These are phyloP conservation scores for Waitea zeae DNA, from an alignment of 1,284 basidiomycete species.

Conservation along the genomic window DNA sequence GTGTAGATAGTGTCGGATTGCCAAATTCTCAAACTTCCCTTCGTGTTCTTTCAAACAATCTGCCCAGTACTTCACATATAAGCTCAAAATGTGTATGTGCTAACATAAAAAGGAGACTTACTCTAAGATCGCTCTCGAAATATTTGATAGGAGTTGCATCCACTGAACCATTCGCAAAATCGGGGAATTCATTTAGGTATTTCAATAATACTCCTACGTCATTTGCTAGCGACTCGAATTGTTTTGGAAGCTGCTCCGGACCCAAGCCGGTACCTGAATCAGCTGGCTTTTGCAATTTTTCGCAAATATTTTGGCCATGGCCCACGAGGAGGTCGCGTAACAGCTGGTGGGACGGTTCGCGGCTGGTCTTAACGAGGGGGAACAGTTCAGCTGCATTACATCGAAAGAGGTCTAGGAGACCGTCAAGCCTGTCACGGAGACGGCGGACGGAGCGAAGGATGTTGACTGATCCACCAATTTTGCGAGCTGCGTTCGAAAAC, in stretches of 20 bases:
- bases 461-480: constrained; percentile 53
- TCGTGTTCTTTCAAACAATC: constrained; percentile 46
- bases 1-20: constrained; percentile 55
- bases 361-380: constrained; percentile 34
- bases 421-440: constrained; percentile 46
- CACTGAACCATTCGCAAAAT: constrained; percentile 54
- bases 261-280: constrained; percentile 33
- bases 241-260: constrained; percentile 29
- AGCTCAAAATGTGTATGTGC: constrained; percentile 4
- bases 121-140: constrained; percentile 52
- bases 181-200: constrained; percentile 57
- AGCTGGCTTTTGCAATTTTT: constrained; percentile 24
- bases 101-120: constrained; percentile 11
- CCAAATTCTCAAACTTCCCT: constrained; percentile 15
- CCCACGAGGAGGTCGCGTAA: constrained; percentile 11
- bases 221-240: constrained; percentile 32
- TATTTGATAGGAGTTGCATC: constrained; percentile 46
- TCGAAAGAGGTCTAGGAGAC: constrained; percentile 45
- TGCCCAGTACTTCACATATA: constrained; percentile 44
- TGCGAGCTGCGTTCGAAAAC: constrained; percentile 56
- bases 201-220: constrained; percentile 47
- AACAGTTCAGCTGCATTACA: constrained; percentile 58
- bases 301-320: constrained; percentile 10
- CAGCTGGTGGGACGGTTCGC: constrained; percentile 25
- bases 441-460: constrained; percentile 53